Base-by-base conservation (phyloP, 805 yeast species). In the Suhomyces faveliae region DNA sequence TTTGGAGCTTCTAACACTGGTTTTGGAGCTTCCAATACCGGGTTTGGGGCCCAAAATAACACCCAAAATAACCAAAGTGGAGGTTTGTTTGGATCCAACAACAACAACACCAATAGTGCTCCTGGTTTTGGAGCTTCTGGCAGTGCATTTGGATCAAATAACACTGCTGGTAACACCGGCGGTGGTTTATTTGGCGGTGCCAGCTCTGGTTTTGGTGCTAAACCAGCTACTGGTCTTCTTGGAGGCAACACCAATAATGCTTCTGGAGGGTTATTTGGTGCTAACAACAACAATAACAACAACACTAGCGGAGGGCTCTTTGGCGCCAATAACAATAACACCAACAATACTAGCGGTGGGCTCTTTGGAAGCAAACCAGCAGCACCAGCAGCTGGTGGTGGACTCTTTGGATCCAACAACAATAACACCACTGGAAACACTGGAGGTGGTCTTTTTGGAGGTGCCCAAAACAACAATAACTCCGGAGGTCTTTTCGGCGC, bases 121-220 rank as follows among this genome's bases (percentile, higher is more conserved):
- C 27, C 47, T 37, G 17, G 47, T 35, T 37, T 37, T 37, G 40
- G 40, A 2, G 40, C 40, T 42, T 44, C 40, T 24, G 53, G 49
- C 35, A 48, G 39, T 25, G 56, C 54, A 3, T 51, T 52, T 44
- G 58, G 57, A 3, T 27, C 30, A 6, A 27, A n/a, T 27, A 27
- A 27, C 7, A 39, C 43, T 29, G 40, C 33, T 40, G 59, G 52
- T 40, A 56, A 38, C 23, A 35, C 53, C 12, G 53, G 52, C 1
- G 60, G 58, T 19, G 62, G 63, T 6, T 47, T 57, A 22, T 70
- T 70, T 54, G 74, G 75, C 9, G 39, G 37, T 22, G 39, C 25
- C 21, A 47, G 23, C 44, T 12, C 41, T 35, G 46, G 46, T 4
- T 43, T 43, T 24, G 43, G 42, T 10, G 23, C 20, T 45, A 43